A percentile compares a stretch with the other conserved stretches of the same genome.
phyloP scores from a whole-genome alignment of 2,329 filamentous ascomycete species.

The Emmonsiellopsis sp. region DNA sequence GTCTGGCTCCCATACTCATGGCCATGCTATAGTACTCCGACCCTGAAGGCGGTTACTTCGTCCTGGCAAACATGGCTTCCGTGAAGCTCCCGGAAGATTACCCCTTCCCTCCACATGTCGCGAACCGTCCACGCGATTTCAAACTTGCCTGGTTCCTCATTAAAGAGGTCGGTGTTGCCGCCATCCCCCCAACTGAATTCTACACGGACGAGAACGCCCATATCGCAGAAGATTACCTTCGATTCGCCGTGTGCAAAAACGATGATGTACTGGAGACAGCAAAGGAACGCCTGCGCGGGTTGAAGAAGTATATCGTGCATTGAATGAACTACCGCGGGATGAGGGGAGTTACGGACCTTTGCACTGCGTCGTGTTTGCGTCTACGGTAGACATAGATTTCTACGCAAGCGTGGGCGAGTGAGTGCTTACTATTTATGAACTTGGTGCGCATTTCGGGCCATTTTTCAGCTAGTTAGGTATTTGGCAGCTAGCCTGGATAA shows the following conservation, averaged over 20 bases:
- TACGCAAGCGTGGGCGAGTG: too few species aligned
- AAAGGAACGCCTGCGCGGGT: conserved; percentile 61
- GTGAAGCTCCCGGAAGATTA: conserved; percentile 77
- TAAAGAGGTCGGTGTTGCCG: conserved; percentile 88
- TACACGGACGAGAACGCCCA: conserved; percentile 77
- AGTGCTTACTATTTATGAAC: too few species aligned
- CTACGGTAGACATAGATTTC: too few species aligned
- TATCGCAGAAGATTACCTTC: conserved; percentile 83
- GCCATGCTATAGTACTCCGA: conserved; percentile 56
- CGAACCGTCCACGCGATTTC: conserved; percentile 79
- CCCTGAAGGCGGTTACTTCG: conserved; percentile 94
- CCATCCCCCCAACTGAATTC: conserved; percentile 94
- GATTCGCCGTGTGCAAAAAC: conserved; percentile 94
- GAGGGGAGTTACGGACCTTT: background rate
- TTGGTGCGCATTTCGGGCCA: too few species aligned
- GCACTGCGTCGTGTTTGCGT: too few species aligned
- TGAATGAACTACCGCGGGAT: background rate
- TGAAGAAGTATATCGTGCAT: conserved; percentile 58
- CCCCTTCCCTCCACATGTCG: conserved; percentile 81
- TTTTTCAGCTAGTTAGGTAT: background rate
- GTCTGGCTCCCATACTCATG: conserved; percentile 3
- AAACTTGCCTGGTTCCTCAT: conserved; percentile 95
- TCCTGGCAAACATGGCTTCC: conserved; percentile 85
- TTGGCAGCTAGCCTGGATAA: background rate
- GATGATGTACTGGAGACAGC: conserved; percentile 73